Evolutionary conservation across 306 rosid species (phyloP), one percentile per base, ranked within the genome.

Genomic region (Coriaria nepalensis): DNA sequence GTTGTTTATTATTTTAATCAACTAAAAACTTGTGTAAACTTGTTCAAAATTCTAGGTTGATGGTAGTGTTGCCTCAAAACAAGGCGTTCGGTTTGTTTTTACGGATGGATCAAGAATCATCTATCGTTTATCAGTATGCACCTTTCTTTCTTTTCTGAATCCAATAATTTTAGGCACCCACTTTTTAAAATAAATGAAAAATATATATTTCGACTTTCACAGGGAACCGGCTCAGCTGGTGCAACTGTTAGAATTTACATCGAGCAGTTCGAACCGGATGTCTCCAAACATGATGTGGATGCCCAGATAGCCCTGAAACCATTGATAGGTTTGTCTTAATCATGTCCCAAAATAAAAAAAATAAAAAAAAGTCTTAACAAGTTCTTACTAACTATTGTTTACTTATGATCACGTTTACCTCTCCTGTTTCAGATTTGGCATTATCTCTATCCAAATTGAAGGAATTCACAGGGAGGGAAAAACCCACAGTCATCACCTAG

Each of bases 201-300:
- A 63, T 41, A 11, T 55, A 0, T 7, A 61, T 8, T 43, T 61
- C 58, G 54, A 2, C 42, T 33, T 47, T 52, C 56, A 58, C 76
- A 92, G 98, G 98, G 94, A 47, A 92, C 98, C 0, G 98, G 98
- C 62, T 92, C 96, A 44, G 94, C 98, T 2, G 98, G 98, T 38
- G 98, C 98, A 45, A 92, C 98, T 11, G 66, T 86, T 49, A 67
- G 96, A 78, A 77, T 85, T 43, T 92, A 92, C 67, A 82, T 86
- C 12, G 98, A 92, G 56, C 95, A 92, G 64, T 92, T 77, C 34
- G 96, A 92, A 72, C 73, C 78, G 2, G 83, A 86, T 65, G 68
- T 20, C 54, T 73, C 93, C 50, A 86, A 82, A 66, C 98, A 85
- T 39, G 82, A 82, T 8, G 50, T 50, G 49, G 98, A 92, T 62